Evolutionary conservation across 1,284 basidiomycete genomes (phyloP), one percentile per base, ranked within the genome.

Genomic region (Cryptococcus sp.): DNA sequence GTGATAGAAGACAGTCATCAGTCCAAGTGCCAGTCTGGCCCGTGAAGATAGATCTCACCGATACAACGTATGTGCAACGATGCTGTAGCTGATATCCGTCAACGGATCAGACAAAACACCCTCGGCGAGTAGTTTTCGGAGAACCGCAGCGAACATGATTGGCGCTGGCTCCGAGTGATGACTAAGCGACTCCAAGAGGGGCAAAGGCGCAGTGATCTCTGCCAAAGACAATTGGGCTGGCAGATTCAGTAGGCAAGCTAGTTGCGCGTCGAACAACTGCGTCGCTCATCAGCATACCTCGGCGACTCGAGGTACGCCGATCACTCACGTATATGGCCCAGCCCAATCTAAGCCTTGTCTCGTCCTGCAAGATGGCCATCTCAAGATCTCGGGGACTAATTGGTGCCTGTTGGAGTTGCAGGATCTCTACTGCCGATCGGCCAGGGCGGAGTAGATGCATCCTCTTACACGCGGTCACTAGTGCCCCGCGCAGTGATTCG

Each of bases 261-360:
- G 31, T 35, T 35, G 31, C 31, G 31, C 31, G 13, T 35, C 31
- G 13, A 35, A 35, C 31, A 35, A 35, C 31, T 35, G 10, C 5
- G 31, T 8, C 31, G 31, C 8, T 5, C 31, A 8, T 35, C 31
- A 35, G 31, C 31, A 35, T 35, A 25, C 25, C 8, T 10, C 13
- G 31, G 10, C 7, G 8, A 8, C 31, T 35, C 31, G 31, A 31
- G 25, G 25, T 10, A 47, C 31, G 31, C 38, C 22, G 1, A 23
- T 27, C 0, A 61, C 64, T 60, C 50, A 68, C 68, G 42, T 61
- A 66, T 22, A 69, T 69, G 5, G 52, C 57, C 68, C 68, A 69
- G 3, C 68, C 68, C 0, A 68, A 54, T 27, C 64, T 19, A 16
- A 51, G 47, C 11, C 64, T 50, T 16, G 58, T 20, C n/a, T 62